Evolutionary conservation across 1,139 yeast species (phyloP).

Genomic region (Saccharomyces hybrid): DNA sequence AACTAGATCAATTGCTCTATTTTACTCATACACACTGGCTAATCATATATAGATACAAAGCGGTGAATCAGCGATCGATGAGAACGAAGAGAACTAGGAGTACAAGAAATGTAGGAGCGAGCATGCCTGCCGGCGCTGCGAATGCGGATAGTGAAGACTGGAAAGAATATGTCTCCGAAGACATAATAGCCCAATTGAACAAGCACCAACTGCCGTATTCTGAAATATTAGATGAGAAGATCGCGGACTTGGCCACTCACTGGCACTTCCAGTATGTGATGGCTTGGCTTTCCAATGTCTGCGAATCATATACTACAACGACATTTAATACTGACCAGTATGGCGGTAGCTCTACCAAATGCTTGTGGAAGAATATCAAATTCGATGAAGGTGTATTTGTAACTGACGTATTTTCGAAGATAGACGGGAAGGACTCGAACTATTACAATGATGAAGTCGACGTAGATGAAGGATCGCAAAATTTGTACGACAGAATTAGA

Average conservation of each 20-base stretch:
- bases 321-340: conserved; percentile 5
- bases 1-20: background rate
- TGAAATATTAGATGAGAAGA: conserved; percentile 6
- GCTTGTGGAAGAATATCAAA: conserved; percentile 24
- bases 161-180: conserved; percentile 22
- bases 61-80: background rate
- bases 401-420: conserved; percentile 13
- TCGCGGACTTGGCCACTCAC: conserved; percentile 11
- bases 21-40: background rate
- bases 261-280: conserved; percentile 31
- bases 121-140: background rate
- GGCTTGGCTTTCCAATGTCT: conserved; percentile 29
- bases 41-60: background rate
- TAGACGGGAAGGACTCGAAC: conserved; percentile 1
- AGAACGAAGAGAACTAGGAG: background rate
- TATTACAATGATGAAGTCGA: conserved; percentile 6
- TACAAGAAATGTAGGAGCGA: background rate
- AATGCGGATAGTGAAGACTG: conserved; percentile 9
- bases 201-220: conserved; percentile 13
- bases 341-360: conserved; percentile 13
- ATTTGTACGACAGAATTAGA: conserved; percentile 23
- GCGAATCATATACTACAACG: conserved; percentile 23
- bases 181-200: conserved; percentile 16
- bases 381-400: conserved; percentile 26
- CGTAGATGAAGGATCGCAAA: conserved; percentile 14